Base-by-base conservation (phyloP, 805 yeast genomes). In the Metschnikowia drakensbergensis region DNA sequence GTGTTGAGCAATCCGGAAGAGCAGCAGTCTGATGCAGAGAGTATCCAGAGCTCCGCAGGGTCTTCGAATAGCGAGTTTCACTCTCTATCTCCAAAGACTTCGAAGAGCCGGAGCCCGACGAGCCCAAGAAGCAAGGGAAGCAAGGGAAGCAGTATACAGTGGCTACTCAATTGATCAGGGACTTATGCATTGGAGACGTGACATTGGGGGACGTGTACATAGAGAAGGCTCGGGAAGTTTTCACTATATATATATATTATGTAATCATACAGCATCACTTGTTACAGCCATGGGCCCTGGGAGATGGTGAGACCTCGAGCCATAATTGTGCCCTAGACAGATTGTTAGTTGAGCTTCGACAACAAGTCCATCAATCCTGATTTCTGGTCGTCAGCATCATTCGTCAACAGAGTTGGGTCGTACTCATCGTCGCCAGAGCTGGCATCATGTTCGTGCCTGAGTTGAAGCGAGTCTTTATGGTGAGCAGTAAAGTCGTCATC, bases 381-480 rank as follows among this genome's bases (percentile, higher is more conserved):
- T 31, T 54, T 48, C 28, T 42, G 45, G 38, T 45, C 48, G 6
- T 9, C 23, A 9, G 28, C 38, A 7, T 29, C 25, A 13, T 38
- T 37, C 13, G 29, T 50, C 25, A 35, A 17, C 41, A 7, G 26
- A n/a, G 49, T 22, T 7, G 54, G 48, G 8, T 36, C 47, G 27
- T 46, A 48, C n/a, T 56, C 55, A 3, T 45, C 54, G 6, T 55
- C 45, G 33, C 25, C 37, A 11, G 45, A 26, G 11, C 48, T 46
- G 6, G 27, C 23, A 9, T 48, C 45, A 3, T 30, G 49, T 26
- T 47, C 63, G 33, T 65, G 70, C 42, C 61, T 64, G 46, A 68
- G 58, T 42, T 65, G 70, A 27, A 66, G 39, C 28, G 51, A 66
- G 49, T 67, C 73, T 51, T 66, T 68, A 48, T 66, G 71, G 47